Base-by-base conservation (phyloP, 495 filamentous ascomycete genomes). In the Neurospora sp. region DNA sequence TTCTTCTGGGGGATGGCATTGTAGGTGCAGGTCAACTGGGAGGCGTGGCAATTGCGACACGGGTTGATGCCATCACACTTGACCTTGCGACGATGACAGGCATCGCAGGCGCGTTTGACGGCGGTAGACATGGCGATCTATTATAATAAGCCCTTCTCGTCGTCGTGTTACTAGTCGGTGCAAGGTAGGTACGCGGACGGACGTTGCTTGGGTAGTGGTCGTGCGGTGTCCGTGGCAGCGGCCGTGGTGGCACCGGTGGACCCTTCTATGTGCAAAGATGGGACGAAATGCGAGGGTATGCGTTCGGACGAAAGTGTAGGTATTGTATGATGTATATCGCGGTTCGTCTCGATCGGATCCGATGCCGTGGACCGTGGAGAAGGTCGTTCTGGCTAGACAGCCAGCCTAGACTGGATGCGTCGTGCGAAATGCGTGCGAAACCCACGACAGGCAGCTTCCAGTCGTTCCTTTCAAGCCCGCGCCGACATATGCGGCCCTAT, bases 1-100 rank as follows among this genome's bases (percentile, higher is more conserved):
- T 94, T 94, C 83, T 94, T 94, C 82, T 93, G 92, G 0, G 91
- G 92, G 66, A 94, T 89, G n/a, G 91, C 88, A 83, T 93, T 90
- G 85, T 92, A 93, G 20, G 91, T 94, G 84, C 93, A 94, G 3
- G 84, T 84, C 40, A 96, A 83, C 70, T 90, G 88, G 9, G 90
- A 89, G 31, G 86, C 85, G 38, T 85, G 83, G 80, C 92, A 94
- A 78, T 92, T 91, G 66, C 87, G 87, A 80, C 91, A 93, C n/a
- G 91, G 88, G 76, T 87, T 89, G 77, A 88, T 84, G 70, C 88
- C 89, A 79, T 92, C 89, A 79, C 91, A 93, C 80, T 92, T 92
- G 79, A 94, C 90, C 82, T 94, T 96, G 72, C 92, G 89, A 48
- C 92, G 88, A 82, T 94, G 92, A 82, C 92, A 96, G 79, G 89